Evolutionary conservation across 805 yeast genomes (phyloP), one percentile per base, ranked within the genome.

Genomic region (Candida insectorum): DNA sequence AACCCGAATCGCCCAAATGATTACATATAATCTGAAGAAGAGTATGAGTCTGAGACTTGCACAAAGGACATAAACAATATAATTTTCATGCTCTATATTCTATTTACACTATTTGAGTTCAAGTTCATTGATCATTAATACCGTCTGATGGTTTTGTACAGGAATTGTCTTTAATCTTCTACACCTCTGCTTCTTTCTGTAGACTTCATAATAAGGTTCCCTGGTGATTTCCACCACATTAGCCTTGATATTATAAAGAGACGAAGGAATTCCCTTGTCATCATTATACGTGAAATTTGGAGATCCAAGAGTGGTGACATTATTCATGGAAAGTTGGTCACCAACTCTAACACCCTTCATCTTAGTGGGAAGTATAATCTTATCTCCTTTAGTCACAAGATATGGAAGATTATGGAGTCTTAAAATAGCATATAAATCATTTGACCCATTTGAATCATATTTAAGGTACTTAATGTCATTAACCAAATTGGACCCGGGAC

Each of bases 381-480:
- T 74, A 58, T 93, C 99, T 15, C 99, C 99, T 45, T 81, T 77
- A 16, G 97, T 88, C 12, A 93, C 93, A 41, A 93, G 66, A 52
- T 85, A 88, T 26, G 93, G 86, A 59, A 87, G 79, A 58, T 81
- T 77, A 64, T 87, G 93, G 24, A 93, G 74, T 47, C 77, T 79
- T 45, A 91, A 73, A 6, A 85, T 70, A 28, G 97, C 97, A 54
- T 87, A 93, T 20, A 91, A 60, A 41, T 75, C 76, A 26, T 51
- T 44, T 18, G 54, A 52, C 3, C 62, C 71, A 40, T 76, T 75
- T 31, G 80, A 75, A 34, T 82, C 79, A 32, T 77, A 71, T 51
- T 81, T 85, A 40, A 88, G 63, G 24, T 34, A 30, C 25, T 34
- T 34, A 16, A 28, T 15, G 23, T 33, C 36, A 11, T 16, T 12